Base-by-base conservation (phyloP, 805 yeast species). In the Danielia oregonensis region DNA sequence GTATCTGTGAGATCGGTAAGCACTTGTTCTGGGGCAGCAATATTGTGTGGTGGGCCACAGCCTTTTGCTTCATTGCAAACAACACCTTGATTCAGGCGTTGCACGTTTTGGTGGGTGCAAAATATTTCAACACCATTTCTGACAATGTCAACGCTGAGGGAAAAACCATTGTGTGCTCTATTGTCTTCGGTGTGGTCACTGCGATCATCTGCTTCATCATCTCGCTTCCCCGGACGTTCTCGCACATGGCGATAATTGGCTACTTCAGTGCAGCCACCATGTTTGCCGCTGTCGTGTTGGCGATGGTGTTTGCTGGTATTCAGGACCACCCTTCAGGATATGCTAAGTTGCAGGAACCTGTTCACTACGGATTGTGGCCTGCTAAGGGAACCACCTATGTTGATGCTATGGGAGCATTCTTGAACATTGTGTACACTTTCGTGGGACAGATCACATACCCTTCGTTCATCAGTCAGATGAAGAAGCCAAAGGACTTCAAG, bases 371-470 rank as follows among this genome's bases (percentile, higher is more conserved):
- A 26, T 54, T 73, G 22, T 44, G 49, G 49, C 79, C 83, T 1
- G 65, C 39, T 8, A 38, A 61, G 35, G 80, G 77, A 1, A 73
- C 80, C n/a, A 63, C 72, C 3, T 77, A 63, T 43, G 80, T 75
- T 6, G 47, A 51, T 13, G 80, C 65, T 1, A 75, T 77, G 81
- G 53, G 66, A 25, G 82, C 82, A 0, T 62, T 71, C 41, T 61
- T 77, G 46, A 77, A 77, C 56, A 77, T 77, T 44, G 76, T 75
- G 16, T 77, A 76, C 53, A 76, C 82, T 1, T 76, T 77, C 57
- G 82, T 76, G 15, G 83, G 83, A 3, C 83, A 77, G 53, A 72
- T 77, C 52, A 73, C 78, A 4, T 77, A 76, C 42, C 82, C 82
- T 1, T 74, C 80, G 14, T 77, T 77, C 54, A 77, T 77, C 38